Evolutionary conservation across 1,284 basidiomycete species (phyloP).

Genomic region (Cutaneotrichosporon mucoides): DNA sequence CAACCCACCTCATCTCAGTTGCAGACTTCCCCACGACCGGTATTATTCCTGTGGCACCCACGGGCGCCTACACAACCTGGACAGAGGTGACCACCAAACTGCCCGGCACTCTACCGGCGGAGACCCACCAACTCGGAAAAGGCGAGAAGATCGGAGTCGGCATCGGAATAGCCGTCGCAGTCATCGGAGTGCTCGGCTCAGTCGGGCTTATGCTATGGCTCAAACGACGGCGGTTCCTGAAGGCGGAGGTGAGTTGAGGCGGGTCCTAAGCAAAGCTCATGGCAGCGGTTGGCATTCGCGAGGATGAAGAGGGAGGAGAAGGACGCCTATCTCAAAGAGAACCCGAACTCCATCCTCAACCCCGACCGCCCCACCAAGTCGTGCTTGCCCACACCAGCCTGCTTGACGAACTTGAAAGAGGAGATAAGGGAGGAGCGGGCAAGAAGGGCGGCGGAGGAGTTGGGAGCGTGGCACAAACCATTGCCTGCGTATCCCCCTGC

Average conservation of each 20-base stretch:
- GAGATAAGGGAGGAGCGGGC: neutral
- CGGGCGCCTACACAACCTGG: slow-evolving; percentile 29
- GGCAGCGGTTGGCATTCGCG: slow-evolving; percentile 27
- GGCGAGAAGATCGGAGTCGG: slow-evolving; percentile 32
- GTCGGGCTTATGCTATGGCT: neutral
- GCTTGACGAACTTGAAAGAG: neutral
- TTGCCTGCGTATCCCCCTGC: no score
- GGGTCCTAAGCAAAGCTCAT: no score
- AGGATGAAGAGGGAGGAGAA: slow-evolving; percentile 34
- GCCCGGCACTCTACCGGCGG: slow-evolving; percentile 33
- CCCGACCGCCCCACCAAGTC: slow-evolving; percentile 6
- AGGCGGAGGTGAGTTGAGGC: neutral
- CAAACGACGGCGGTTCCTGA: neutral
- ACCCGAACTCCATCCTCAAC: slow-evolving; percentile 34
- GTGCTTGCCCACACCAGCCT: neutral
- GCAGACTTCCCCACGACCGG: slow-evolving; percentile 28
- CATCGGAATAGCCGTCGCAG: slow-evolving; percentile 10
- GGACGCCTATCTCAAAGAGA: slow-evolving; percentile 32
- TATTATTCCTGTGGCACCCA: neutral
- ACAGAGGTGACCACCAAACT: slow-evolving; percentile 24
- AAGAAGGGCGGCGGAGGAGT: no score
- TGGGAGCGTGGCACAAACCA: no score
- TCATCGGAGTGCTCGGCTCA: neutral
- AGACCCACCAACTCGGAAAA: slow-evolving; percentile 6
- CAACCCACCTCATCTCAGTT: slow-evolving; percentile 37